phyloP scores from a whole-genome alignment of 1,284 basidiomycete species.

The Ganoderma lucidum region DNA sequence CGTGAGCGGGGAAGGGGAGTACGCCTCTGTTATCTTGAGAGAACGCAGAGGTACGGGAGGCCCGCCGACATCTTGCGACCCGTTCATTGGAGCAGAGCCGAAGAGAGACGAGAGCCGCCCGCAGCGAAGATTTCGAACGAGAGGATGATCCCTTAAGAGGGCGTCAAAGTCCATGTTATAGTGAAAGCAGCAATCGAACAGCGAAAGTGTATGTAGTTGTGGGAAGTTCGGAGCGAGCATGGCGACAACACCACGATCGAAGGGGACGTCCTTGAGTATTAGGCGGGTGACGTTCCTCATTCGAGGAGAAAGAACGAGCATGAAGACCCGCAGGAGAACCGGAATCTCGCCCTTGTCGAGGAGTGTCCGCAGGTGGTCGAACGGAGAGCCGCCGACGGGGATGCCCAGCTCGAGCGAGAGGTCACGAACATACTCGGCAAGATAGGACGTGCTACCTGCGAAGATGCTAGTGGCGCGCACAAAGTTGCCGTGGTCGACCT shows the following conservation, averaged over 20 bases:
- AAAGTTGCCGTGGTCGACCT: constrained; percentile 19
- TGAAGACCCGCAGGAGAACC: constrained; percentile 17
- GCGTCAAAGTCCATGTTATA: constrained; percentile 26
- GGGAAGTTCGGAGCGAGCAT: constrained; percentile 23
- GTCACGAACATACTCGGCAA: constrained; percentile 22
- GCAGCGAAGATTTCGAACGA: constrained; percentile 25
- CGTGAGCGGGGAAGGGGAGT: constrained; percentile 28
- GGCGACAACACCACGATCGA: constrained; percentile 19
- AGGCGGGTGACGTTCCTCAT: constrained; percentile 21
- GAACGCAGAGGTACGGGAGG: constrained; percentile 17
- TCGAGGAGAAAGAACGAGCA: constrained; percentile 21
- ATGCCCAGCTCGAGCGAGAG: constrained; percentile 23
- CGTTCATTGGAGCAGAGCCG: constrained; percentile 8
- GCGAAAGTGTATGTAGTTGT: constrained; percentile 20
- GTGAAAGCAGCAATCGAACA: constrained; percentile 32
- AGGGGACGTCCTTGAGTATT: constrained; percentile 23
- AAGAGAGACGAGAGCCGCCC: constrained; percentile 27
- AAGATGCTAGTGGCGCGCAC: constrained; percentile 15
- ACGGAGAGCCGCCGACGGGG: not conserved
- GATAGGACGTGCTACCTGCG: constrained; percentile 12
- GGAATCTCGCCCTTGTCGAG: constrained; percentile 9
- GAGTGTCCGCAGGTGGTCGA: constrained; percentile 14
- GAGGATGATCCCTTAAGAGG: constrained; percentile 22
- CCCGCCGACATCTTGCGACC: not conserved
- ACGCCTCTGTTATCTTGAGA: constrained; percentile 30